These are phyloP conservation scores for Collybia sp. DNA, from an alignment of 768 basidiomycete genomes.

Conservation along the genomic window DNA sequence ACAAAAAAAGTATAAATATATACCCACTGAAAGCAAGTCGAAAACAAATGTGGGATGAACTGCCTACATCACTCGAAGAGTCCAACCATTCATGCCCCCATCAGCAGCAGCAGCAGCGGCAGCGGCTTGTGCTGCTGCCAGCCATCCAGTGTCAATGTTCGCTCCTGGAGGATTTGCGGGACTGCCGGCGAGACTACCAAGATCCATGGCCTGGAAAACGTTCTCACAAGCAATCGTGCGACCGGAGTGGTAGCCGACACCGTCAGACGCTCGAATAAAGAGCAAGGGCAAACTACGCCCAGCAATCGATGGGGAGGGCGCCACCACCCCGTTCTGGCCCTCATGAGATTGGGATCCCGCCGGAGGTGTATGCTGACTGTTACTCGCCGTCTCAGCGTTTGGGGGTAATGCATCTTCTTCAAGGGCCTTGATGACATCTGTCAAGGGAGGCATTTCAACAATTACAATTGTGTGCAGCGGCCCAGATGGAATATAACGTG, in stretches of 20 bases:
- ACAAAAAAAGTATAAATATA: neutral
- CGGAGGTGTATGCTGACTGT: slow-evolving; percentile 28
- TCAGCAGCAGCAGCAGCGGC: slow-evolving; percentile 62
- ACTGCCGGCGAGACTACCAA: slow-evolving; percentile 44
- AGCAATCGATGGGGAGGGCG: slow-evolving; percentile 47
- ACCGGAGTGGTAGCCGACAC: slow-evolving; percentile 88
- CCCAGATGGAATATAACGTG: slow-evolving; percentile 48
- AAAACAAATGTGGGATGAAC: slow-evolving; percentile 20
- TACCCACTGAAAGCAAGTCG: slow-evolving; percentile 33
- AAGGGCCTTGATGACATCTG: slow-evolving; percentile 73
- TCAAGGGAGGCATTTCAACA: slow-evolving; percentile 78
- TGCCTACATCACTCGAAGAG: slow-evolving; percentile 69
- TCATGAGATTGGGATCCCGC: slow-evolving; percentile 19
- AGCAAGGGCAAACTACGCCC: slow-evolving; percentile 73
- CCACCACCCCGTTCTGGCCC: slow-evolving; percentile 17
- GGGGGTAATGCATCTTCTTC: slow-evolving; percentile 62
- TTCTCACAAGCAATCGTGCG: slow-evolving; percentile 81
- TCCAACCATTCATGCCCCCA: slow-evolving; percentile 72
- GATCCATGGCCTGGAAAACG: slow-evolving; percentile 66
- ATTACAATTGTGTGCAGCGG: slow-evolving; percentile 77
- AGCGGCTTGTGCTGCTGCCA: slow-evolving; percentile 70
- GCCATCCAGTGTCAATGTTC: slow-evolving; percentile 60
- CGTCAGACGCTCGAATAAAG: slow-evolving; percentile 78
- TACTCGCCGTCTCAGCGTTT: slow-evolving; percentile 30
- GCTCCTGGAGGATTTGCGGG: slow-evolving; percentile 36